These are phyloP conservation scores for Raddia guianensis DNA, from an alignment of 176 grass and related monocot species.

Conservation along the genomic window DNA sequence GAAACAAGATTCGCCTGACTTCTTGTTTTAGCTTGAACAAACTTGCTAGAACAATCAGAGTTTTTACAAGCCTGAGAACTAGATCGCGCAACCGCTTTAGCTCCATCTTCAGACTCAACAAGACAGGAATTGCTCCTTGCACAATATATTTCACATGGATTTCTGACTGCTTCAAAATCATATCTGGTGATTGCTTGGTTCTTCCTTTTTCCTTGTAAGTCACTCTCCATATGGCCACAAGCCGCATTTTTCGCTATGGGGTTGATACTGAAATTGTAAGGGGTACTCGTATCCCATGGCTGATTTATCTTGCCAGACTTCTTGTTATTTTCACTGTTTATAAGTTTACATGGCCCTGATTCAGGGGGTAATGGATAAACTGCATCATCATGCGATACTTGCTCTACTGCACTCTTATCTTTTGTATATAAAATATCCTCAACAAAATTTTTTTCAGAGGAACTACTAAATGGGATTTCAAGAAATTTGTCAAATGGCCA, in stretches of 20 bases:
- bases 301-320: slow-evolving; percentile 40
- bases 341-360: slow-evolving; percentile 34
- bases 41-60: slow-evolving; percentile 37
- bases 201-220: slow-evolving; percentile 44
- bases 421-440: slow-evolving; percentile 32
- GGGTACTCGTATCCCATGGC: slow-evolving; percentile 43
- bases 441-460: slow-evolving; percentile 14
- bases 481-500: slow-evolving; percentile 57
- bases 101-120: slow-evolving; percentile 42
- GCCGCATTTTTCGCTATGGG: slow-evolving; percentile 63
- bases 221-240: slow-evolving; percentile 37
- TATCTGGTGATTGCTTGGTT: slow-evolving; percentile 55
- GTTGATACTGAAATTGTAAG: slow-evolving; percentile 75
- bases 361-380: slow-evolving; percentile 42
- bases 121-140: slow-evolving; percentile 30
- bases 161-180: slow-evolving; percentile 71
- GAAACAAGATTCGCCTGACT: slow-evolving; percentile 40
- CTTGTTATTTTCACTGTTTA: slow-evolving; percentile 36
- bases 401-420: slow-evolving; percentile 35
- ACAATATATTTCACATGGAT: slow-evolving; percentile 71
- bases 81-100: slow-evolving; percentile 36
- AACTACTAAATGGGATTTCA: slow-evolving; percentile 48
- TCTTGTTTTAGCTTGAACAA: slow-evolving; percentile 47
- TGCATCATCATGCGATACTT: slow-evolving; percentile 46
- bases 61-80: slow-evolving; percentile 26